Conservation (phyloP, 2,329 filamentous ascomycete genomes). For the Samsoniella hepiali region DNA sequence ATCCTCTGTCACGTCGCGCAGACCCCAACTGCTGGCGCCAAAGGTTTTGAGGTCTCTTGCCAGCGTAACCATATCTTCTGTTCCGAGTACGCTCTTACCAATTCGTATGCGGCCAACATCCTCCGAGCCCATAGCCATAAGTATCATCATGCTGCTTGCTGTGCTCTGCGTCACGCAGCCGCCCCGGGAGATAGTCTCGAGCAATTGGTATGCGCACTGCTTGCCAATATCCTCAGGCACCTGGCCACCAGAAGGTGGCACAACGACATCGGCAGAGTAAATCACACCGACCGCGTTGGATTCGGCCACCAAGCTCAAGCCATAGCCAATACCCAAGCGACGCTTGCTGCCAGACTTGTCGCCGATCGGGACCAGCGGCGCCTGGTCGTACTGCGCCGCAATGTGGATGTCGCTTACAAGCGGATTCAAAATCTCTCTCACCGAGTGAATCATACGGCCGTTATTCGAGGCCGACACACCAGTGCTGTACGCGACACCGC, state of each 20-base stretch:
- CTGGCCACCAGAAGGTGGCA: constrained; percentile 73
- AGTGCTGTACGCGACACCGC: constrained; percentile 90
- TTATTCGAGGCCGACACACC: constrained; percentile 93
- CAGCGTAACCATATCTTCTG: constrained; percentile 74
- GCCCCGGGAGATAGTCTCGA: constrained; percentile 78
- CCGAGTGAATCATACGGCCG: constrained; percentile 88
- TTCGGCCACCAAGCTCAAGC: constrained; percentile 85
- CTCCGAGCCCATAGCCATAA: constrained; percentile 98
- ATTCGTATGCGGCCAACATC: constrained; percentile 86
- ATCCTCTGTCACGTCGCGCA: constrained; percentile 68
- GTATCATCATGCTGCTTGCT: constrained; percentile 69
- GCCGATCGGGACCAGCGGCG: constrained; percentile 52
- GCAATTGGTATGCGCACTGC: constrained; percentile 80
- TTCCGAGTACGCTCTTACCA: constrained; percentile 76
- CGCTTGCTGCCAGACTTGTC: constrained; percentile 55
- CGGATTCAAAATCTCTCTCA: constrained; percentile 80
- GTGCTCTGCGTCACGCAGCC: constrained; percentile 76
- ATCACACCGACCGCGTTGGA: constrained; percentile 76
- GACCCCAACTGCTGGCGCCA: constrained; percentile 85
- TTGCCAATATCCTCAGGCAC: constrained; percentile 89
- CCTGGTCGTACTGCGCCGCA: constrained; percentile 72
- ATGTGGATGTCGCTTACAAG: constrained; percentile 88
- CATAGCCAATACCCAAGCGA: constrained; percentile 84
- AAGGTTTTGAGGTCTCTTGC: constrained; percentile 86
- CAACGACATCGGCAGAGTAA: constrained; percentile 80